Evolutionary conservation across 176 grass and related monocot species (phyloP).

Genomic region (Avena sativa): DNA sequence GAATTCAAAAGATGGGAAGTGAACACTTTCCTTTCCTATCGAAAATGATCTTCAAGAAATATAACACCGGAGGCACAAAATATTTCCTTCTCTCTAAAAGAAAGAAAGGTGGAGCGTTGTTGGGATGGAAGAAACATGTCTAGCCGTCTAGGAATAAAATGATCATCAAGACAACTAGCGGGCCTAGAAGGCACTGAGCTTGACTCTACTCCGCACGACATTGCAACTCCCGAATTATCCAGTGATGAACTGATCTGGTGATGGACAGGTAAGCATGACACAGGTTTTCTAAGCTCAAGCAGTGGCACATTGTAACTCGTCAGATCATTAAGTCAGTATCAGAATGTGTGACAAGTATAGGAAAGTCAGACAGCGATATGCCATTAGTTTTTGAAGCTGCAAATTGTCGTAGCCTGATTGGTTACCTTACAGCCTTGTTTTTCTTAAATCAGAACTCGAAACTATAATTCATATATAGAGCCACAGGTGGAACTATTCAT

Average conservation of each 20-base stretch:
- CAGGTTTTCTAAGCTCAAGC: neutral
- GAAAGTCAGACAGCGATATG: slow-evolving; percentile 3
- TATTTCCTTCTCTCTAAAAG: neutral
- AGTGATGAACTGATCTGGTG: neutral
- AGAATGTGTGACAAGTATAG: neutral
- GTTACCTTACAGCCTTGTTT: neutral
- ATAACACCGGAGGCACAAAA: slow-evolving; percentile 17
- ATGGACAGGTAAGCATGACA: neutral
- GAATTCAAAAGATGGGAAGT: neutral
- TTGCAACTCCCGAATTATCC: slow-evolving; percentile 16
- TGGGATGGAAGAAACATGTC: slow-evolving; percentile 26
- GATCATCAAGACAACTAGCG: neutral
- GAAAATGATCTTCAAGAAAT: neutral
- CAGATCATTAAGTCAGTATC: slow-evolving; percentile 2
- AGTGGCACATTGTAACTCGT: neutral
- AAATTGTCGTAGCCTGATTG: neutral
- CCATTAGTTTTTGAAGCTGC: neutral
- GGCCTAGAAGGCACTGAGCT: neutral
- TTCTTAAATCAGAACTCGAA: slow-evolving; percentile 31
- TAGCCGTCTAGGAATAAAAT: neutral
- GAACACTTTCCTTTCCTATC: neutral
- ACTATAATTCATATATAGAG: slow-evolving; percentile 16
- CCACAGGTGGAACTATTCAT: slow-evolving; percentile 19
- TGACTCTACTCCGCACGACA: neutral
- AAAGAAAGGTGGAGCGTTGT: neutral